Evolutionary conservation across 306 rosid genomes (phyloP).

Genomic region (Carpinus viminea): DNA sequence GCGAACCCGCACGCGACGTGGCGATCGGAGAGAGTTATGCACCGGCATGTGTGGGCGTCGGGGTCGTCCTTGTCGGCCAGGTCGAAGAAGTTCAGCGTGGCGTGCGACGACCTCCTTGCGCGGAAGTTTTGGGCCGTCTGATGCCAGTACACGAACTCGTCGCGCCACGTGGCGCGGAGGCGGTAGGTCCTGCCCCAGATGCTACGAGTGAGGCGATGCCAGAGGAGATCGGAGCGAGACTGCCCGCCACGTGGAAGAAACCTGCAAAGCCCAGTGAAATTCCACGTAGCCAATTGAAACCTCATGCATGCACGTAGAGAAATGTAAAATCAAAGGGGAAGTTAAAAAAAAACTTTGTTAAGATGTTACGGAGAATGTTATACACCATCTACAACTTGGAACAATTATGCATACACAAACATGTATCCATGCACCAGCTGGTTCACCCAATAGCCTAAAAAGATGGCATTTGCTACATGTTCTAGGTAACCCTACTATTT

Average conservation of each 20-base stretch:
- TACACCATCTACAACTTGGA: too few species aligned
- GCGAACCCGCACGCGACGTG: conserved; percentile 78
- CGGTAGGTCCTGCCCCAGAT: conserved; percentile 69
- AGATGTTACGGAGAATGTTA: too few species aligned
- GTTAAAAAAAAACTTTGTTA: too few species aligned
- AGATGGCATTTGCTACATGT: too few species aligned
- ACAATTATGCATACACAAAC: too few species aligned
- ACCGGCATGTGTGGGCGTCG: conserved; percentile 58
- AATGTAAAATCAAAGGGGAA: too few species aligned
- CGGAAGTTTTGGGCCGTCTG: conserved; percentile 61
- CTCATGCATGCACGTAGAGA: background rate
- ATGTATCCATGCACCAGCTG: too few species aligned
- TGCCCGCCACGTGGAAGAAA: conserved; percentile 88
- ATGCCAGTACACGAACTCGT: conserved; percentile 72
- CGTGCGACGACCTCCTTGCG: background rate
- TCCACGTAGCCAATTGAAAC: background rate
- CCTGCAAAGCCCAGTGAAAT: conserved; percentile 42
- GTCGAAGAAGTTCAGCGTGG: conserved; percentile 37
- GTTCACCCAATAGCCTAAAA: too few species aligned
- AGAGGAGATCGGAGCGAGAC: conserved; percentile 65
- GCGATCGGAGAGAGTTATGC: conserved; percentile 65
- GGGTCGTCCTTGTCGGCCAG: conserved; percentile 40
- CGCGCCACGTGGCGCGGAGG: conserved; percentile 55
- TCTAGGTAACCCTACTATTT: too few species aligned
- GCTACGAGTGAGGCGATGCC: conserved; percentile 52